Evolutionary conservation across 352 stramenopile species (phyloP), one percentile per base, ranked within the genome.

Genomic region (Aphanomyces euteiches): DNA sequence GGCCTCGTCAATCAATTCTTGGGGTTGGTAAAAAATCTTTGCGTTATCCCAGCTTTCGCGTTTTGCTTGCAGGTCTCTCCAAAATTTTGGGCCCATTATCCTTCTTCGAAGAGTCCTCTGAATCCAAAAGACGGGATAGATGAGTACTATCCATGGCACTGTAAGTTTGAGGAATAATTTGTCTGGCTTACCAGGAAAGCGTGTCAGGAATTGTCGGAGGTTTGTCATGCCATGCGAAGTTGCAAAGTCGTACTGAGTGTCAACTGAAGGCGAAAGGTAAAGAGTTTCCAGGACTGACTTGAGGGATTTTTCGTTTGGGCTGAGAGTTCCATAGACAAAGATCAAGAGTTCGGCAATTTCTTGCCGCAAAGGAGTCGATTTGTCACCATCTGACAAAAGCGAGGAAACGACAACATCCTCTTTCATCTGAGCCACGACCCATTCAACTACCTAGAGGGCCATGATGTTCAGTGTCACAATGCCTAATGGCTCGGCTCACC

Each of bases 41-140:
- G 4, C 34, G 38, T 19, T 54, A 21, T 40, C 54, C 12, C 37
- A 43, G 4, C 3, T 3, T 3, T 15, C 28, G 13, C 48, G 34
- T 2, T 19, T 13, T 8, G 7, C 34, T 34, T 56, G 64, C 12
- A 54, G 15, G 17, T 10, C 4, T 7, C 36, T 37, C 64, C 64
- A 70, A 61, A 70, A 70, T 17, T 70, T 63, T 6, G 53, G 28
- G 15, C 64, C 64, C 36, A 70, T 13, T 1, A 70, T 58, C 2
- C 64, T 47, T 12, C 64, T 47, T 17, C 64, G 48, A 7, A 70
- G 21, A 19, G 64, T 70, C n/a, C 64, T 47, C 28, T 70, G 64
- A 10, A 70, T 19, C 64, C 64, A 70, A 61, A 70, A 70, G 10
- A 50, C 39, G 19, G 64, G 64, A 17, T 61, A 70, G 10, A 70